phyloP scores from a whole-genome alignment of 1,284 basidiomycete species.

The Ustilago esculenta region DNA sequence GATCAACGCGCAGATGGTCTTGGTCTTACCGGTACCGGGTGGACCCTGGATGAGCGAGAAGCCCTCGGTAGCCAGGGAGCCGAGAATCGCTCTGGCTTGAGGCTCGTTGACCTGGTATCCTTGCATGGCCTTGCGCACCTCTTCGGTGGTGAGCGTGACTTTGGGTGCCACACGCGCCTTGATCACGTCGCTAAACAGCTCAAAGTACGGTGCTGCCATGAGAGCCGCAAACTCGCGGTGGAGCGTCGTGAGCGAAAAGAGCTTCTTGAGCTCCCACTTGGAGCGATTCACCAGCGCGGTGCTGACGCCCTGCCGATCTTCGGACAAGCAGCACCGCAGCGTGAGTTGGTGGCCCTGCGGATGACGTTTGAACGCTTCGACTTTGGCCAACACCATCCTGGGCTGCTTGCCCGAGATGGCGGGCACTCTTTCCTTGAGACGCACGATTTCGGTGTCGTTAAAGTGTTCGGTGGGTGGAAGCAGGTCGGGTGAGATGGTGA shows the following conservation, averaged over 20 bases:
- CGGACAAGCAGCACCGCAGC: constrained; percentile 68
- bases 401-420: constrained; percentile 75
- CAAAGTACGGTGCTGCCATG: constrained; percentile 82
- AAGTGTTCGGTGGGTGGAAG: constrained; percentile 27
- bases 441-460: constrained; percentile 73
- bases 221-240: constrained; percentile 92
- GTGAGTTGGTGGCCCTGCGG: constrained; percentile 70
- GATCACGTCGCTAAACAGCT: constrained; percentile 78
- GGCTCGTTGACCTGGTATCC: constrained; percentile 87
- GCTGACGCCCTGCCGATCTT: constrained; percentile 67
- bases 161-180: constrained; percentile 72
- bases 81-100: constrained; percentile 88
- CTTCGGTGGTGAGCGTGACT: constrained; percentile 71
- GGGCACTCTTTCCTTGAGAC: constrained; percentile 80
- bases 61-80: constrained; percentile 77
- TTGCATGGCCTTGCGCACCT: constrained; percentile 73
- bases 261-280: constrained; percentile 80
- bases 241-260: constrained; percentile 88
- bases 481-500: constrained; percentile 33
- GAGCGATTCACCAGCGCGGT: constrained; percentile 71
- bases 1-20: constrained; percentile 95
- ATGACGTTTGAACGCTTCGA: constrained; percentile 74
- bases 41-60: constrained; percentile 97
- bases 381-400: constrained; percentile 76
- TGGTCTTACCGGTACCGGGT: constrained; percentile 98